These are phyloP conservation scores for Russula sp. DNA, from an alignment of 768 basidiomycete species.

Conservation along the genomic window DNA sequence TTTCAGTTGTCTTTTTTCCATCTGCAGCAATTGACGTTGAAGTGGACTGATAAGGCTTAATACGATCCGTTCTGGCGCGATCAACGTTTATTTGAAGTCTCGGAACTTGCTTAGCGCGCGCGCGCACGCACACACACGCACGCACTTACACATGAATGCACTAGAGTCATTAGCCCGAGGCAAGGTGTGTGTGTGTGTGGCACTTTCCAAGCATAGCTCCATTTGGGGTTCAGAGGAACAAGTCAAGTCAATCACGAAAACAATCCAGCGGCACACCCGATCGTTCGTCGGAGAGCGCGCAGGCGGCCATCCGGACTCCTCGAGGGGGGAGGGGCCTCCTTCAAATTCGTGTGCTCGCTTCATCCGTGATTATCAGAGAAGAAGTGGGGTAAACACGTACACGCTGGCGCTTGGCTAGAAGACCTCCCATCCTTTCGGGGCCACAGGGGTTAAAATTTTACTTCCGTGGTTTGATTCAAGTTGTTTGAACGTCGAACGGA, in stretches of 20 bases:
- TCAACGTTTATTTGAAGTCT: slow-evolving; percentile 13
- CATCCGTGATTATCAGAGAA: neutral
- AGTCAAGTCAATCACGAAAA: neutral
- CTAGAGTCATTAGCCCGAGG: too few relatives aligned
- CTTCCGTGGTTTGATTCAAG: neutral
- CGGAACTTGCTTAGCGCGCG: slow-evolving; percentile 2
- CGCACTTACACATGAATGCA: too few relatives aligned
- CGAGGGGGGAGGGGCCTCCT: neutral
- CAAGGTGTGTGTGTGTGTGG: neutral
- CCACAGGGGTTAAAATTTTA: neutral
- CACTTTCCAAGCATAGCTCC: neutral
- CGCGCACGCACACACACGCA: too few relatives aligned
- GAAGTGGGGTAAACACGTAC: too few relatives aligned
- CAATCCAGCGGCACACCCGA: slow-evolving; percentile 8
- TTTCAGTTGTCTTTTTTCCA: neutral
- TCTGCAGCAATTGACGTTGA: neutral
- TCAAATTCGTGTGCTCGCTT: neutral
- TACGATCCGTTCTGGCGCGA: neutral
- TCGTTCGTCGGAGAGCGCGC: neutral
- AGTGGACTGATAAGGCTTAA: slow-evolving; percentile 15
- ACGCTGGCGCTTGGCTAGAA: too few relatives aligned
- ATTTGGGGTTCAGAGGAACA: neutral
- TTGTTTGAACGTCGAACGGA: neutral
- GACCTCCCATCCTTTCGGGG: neutral
- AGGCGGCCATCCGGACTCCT: neutral